Evolutionary conservation across 257 asterid genomes (phyloP), one percentile per base, ranked within the genome.

Genomic region (Salvia splendens): DNA sequence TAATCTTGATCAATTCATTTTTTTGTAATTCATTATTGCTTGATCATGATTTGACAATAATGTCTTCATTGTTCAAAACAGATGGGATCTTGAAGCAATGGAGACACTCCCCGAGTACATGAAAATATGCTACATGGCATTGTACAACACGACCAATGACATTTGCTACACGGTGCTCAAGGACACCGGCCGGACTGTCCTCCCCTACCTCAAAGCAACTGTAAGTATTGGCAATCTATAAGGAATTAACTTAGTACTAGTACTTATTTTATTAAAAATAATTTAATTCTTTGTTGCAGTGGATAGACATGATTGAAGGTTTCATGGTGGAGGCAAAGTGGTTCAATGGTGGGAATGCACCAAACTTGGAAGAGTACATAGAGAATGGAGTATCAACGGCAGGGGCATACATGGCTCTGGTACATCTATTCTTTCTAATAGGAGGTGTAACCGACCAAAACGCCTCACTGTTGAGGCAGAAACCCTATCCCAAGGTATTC

Each of bases 31-130:
- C 24, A 24, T 24, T 24, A 24, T 24, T 24, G 30, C 30, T 1
- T 24, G 30, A 24, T 24, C n/a, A n/a, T n/a, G 2, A 24, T 24
- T 24, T 24, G 30, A 24, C 30, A 24, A 24, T 24, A 42, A 17
- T 61, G 28, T 7, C 6, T 38, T 38, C 6, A 38, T 8, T 59
- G 11, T 36, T 38, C 0, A 8, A 43, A 46, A 51, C 75, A 87
- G 95, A 80, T 85, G 95, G 91, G 91, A 85, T 75, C 86, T 87
- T 45, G 85, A 81, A 40, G 86, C 89, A 59, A 83, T 87, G 77
- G 86, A 81, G 67, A 76, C 47, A 4, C 80, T 87, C 9, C 91
- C 95, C 0, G 84, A 82, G 9, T 87, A 87, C 78, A 87, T 87
- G 95, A 85, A 78, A 56, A 72, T 85, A 64, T 85, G 95, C 59